Evolutionary conservation across 2,329 filamentous ascomycete genomes (phyloP).

Genomic region (Venturia oleaginea): DNA sequence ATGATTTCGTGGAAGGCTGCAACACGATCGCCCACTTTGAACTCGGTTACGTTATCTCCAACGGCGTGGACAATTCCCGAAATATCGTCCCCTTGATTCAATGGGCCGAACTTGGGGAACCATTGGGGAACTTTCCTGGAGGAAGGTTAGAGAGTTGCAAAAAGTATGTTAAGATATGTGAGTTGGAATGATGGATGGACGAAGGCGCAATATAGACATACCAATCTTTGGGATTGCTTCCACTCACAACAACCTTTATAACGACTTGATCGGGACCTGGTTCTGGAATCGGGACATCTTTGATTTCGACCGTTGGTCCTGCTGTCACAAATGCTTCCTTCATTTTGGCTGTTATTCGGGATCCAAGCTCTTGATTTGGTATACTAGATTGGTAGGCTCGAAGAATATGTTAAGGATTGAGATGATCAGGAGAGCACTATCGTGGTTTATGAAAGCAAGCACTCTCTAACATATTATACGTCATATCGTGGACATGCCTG

Average conservation of each 20-base stretch:
- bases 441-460: neutral
- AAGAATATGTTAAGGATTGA: neutral
- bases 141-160: neutral
- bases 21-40: slow-evolving; percentile 49
- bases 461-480: neutral
- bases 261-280: slow-evolving; percentile 19
- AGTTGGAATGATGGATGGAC: too few relatives aligned
- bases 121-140: slow-evolving; percentile 11
- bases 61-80: slow-evolving; percentile 47
- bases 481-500: neutral
- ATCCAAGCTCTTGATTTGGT: neutral
- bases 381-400: rapidly evolving
- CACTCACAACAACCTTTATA: slow-evolving; percentile 26
- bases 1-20: slow-evolving; percentile 48
- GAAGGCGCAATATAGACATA: neutral
- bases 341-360: slow-evolving; percentile 7
- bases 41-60: slow-evolving; percentile 47
- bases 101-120: slow-evolving; percentile 22
- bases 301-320: slow-evolving; percentile 28
- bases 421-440: neutral
- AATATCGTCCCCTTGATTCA: slow-evolving; percentile 45
- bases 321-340: slow-evolving; percentile 26
- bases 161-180: too few relatives aligned
- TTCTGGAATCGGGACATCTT: slow-evolving; percentile 26
- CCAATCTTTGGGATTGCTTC: slow-evolving; percentile 43